Base-by-base conservation (phyloP, 2,329 filamentous ascomycete genomes). In the Pezicula carpinea region DNA sequence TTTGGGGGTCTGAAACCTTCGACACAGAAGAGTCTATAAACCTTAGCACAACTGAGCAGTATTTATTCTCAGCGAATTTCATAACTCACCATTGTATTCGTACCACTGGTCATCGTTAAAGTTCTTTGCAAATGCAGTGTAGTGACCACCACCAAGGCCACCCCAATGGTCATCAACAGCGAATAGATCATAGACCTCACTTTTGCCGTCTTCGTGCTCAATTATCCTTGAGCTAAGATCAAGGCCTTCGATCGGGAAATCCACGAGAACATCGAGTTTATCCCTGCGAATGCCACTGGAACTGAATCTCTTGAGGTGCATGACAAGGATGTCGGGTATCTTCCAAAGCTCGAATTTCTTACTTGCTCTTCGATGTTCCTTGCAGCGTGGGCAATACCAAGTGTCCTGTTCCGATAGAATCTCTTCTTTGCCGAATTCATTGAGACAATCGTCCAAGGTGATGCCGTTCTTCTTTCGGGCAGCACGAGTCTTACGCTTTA, bases 311-410 rank as follows among this genome's bases (percentile, higher is more conserved):
- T 99, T 99, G 42, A 99, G 76, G 63, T 99, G 93, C 52, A 96
- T 86, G 36, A 97, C 86, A 14, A 99, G 77, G 51, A 97, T 95
- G 65, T 99, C 93, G 1, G 93, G 93, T 2, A 88, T 85, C 62
- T 92, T 96, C 93, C 93, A 99, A 15, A 99, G 79, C 62, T 97
- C 91, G 44, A 99, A 89, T 61, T 93, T 96, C 73, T 99, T 99
- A 69, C 85, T 91, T 17, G 93, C 93, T 50, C 89, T 84, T 14
- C 89, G 83, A 60, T 95, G 86, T 59, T 96, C 89, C 66, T 97
- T 97, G 76, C 93, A 99, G 23, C 89, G 82, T 47, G 89, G 92
- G 63, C 93, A 99, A 64, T 95, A 97, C 93, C 93, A 99, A 50
- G 89, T 92, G 64, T 99, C 95, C 62, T 95, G 87, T 64, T 96